Base-by-base conservation (phyloP, 352 stramenopile genomes). In the Phytopythium delawarense region DNA sequence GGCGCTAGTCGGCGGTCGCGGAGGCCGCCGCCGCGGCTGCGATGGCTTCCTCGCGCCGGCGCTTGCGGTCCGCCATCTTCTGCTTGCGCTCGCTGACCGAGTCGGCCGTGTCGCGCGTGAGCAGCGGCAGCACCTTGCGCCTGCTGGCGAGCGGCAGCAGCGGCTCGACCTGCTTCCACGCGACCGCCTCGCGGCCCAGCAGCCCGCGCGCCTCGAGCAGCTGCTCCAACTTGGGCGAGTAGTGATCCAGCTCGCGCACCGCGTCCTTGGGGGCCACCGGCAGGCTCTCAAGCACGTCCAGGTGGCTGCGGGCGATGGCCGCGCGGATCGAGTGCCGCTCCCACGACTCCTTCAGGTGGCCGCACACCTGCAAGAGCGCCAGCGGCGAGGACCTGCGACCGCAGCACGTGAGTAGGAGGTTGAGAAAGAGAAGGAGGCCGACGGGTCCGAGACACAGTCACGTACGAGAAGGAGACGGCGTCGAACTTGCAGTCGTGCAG, bases 401-500 rank as follows among this genome's bases (percentile, higher is more conserved):
- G 35, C 8, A 40, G 12, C 35, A 40, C 35, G 9, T 16, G 35
- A 40, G 35, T 40, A 40, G 35, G 35, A 11, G 1, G 35, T 16
- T 28, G 87, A 25, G 84, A 52, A 25, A 2, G 5, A 35, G 35
- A 7, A 18, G 11, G 15, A 20, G 15, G n/a, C 40, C 28, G 30
- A 56, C 16, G n/a, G 21, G 35, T 59, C 23, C 21, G 16, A 20
- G 16, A 21, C 40, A 16, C 28, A 32, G 5, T 7, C 28, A 79
- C 62, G 58, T 70, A 88, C 58, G 81, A 60, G 55, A 98, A 96
- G 40, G 75, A 18, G 34, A 98, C 66, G 67, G 93, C 83, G 16
- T 87, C 77, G 71, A 98, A 99, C 48, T 84, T 76, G 74, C 98
- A 99, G 65, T 98, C 85, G 70, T 99, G 97, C 9, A 99, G 75